Percentiles rank a stretch among this genome's conserved stretches.
Evolutionary conservation across 2,329 filamentous ascomycete species (phyloP).

Genomic region (Pseudogymnoascus sp.): DNA sequence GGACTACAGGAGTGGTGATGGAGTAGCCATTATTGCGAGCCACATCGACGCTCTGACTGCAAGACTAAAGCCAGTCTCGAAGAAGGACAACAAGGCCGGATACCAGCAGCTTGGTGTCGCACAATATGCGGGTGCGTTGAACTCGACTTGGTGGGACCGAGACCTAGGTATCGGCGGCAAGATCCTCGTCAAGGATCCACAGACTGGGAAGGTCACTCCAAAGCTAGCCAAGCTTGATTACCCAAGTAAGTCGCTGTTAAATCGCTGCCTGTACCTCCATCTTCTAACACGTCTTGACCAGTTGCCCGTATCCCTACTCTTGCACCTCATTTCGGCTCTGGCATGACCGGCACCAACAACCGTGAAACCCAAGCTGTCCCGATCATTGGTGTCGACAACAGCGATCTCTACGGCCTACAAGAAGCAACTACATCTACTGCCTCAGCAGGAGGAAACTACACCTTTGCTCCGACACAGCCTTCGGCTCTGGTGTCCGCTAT

Average conservation of each 20-base stretch:
- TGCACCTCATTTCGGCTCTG: constrained; percentile 85
- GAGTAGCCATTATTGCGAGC: constrained; percentile 79
- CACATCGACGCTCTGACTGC: constrained; percentile 91
- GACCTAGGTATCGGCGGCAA: constrained; percentile 86
- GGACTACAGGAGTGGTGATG: constrained; percentile 75
- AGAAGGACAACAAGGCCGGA: constrained; percentile 73
- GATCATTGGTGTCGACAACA: constrained; percentile 80
- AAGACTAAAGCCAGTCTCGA: constrained; percentile 83
- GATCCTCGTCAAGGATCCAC: constrained; percentile 70
- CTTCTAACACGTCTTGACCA: constrained; percentile 20
- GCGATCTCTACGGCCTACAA: constrained; percentile 39
- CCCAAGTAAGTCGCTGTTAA: constrained; percentile 50
- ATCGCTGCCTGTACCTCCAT: background rate
- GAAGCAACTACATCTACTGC: constrained; percentile 24
- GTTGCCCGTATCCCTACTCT: constrained; percentile 85
- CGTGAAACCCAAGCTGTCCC: constrained; percentile 90
- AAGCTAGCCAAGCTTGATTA: constrained; percentile 87
- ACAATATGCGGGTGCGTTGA: constrained; percentile 82
- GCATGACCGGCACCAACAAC: constrained; percentile 62
- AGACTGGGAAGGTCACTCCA: constrained; percentile 66
- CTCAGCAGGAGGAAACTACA: constrained; percentile 28
- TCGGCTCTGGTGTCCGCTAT: constrained; percentile 79
- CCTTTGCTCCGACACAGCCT: constrained; percentile 78
- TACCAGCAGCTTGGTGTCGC: constrained; percentile 87
- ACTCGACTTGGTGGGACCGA: constrained; percentile 93